Evolutionary conservation across 1,284 basidiomycete species (phyloP), one percentile per base, ranked within the genome.

Genomic region (Trichosporon coremiiforme): DNA sequence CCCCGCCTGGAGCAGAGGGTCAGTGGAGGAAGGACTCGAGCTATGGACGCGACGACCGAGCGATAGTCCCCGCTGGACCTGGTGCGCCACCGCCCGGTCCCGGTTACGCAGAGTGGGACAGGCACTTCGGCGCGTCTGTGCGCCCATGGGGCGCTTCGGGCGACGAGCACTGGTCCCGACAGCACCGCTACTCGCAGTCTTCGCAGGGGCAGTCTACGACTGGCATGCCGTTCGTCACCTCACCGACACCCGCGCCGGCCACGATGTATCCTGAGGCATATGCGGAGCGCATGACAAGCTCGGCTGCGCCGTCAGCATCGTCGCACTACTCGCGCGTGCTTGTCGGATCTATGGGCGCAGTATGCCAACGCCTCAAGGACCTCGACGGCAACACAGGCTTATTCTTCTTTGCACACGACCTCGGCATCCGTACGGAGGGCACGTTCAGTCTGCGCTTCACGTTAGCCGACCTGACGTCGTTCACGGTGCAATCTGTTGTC

Each of bases 381-480:
- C 91, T 93, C 78, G 88, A 94, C 80, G 90, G 91, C 70, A 89
- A 89, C 73, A 86, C 88, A 41, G 94, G 94, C 3, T 90, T 96
- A 71, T 94, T 91, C 83, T 94, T 94, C 84, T 88, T 94, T 69
- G 91, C 93, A 79, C 91, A 92, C 76, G 93, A 95, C 83, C 83
- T 95, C 64, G 93, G 91, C 53, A 90, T 95, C 68, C 88, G 93
- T 70, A 94, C 91, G 25, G 93, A 95, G 85, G 91, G 91, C 81
- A 80, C 78, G 75, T 86, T 83, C 67, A 72, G 77, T 10, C 70
- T 85, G 4, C 74, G 79, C 12, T 79, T 85, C 66, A 72, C 78
- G 2, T 68, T 85, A 15, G 74, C 79, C 12, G 75, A 81, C 70
- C 68, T 81, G 10, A 67, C 71, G 0, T 68, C 73, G 77, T 65